These are phyloP conservation scores for Begonia fuchsioides DNA, from an alignment of 306 rosid genomes.

Conservation along the genomic window DNA sequence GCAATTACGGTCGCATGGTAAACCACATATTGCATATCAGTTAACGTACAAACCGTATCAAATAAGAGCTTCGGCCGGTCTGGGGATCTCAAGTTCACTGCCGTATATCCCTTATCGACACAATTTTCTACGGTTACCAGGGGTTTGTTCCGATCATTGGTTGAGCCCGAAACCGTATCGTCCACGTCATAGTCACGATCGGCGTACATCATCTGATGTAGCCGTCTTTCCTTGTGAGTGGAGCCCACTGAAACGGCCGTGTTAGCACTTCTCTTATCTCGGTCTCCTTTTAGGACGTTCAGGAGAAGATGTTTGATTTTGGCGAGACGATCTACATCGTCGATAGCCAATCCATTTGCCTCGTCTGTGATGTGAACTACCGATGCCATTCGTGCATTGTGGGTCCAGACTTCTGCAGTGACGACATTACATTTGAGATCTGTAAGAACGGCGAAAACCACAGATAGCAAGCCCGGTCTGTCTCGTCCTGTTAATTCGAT, in stretches of 20 bases:
- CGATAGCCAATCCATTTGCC: slow-evolving; percentile 42
- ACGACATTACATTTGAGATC: slow-evolving; percentile 94
- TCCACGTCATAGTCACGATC: slow-evolving; percentile 73
- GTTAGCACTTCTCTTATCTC: slow-evolving; percentile 71
- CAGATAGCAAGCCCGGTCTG: slow-evolving; percentile 91
- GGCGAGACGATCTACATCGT: slow-evolving; percentile 40
- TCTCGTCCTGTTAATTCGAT: slow-evolving; percentile 89
- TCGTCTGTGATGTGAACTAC: slow-evolving; percentile 74
- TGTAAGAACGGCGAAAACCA: slow-evolving; percentile 80
- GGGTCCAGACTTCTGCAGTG: slow-evolving; percentile 98
- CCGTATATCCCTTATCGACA: slow-evolving; percentile 80
- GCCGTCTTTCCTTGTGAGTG: slow-evolving; percentile 94
- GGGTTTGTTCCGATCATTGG: slow-evolving; percentile 42
- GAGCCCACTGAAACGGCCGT: slow-evolving; percentile 86
- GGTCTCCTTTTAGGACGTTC: slow-evolving; percentile 64
- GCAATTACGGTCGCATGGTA: slow-evolving; percentile 82
- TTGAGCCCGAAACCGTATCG: slow-evolving; percentile 28
- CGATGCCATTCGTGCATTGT: slow-evolving; percentile 93
- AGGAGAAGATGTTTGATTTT: slow-evolving; percentile 67
- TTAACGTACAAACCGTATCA: slow-evolving; percentile 77
- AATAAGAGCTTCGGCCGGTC: slow-evolving; percentile 83
- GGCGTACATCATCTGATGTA: slow-evolving; percentile 97
- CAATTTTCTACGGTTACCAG: slow-evolving; percentile 62
- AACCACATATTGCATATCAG: slow-evolving; percentile 94
- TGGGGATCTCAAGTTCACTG: slow-evolving; percentile 77